Percentiles rank a stretch among this genome's conserved stretches.
Conservation (phyloP, 2,329 filamentous ascomycete genomes). For the Colletotrichum spaethianum region DNA sequence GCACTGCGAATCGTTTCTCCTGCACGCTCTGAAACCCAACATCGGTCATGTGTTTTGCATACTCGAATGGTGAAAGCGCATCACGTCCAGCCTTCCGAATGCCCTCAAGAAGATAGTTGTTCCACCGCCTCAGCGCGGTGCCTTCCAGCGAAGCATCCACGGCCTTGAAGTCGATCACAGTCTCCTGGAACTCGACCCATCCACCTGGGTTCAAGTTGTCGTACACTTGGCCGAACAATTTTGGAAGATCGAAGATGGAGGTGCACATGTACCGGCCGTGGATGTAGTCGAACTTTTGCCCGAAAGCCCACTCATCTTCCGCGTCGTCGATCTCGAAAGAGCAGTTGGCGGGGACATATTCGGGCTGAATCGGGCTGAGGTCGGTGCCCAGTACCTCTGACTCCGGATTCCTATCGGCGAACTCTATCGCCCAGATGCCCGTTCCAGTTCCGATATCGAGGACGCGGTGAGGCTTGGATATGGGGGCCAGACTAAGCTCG, state of each 20-base stretch:
- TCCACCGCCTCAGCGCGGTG: slow-evolving; percentile 51
- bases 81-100: slow-evolving; percentile 55
- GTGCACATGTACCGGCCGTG: slow-evolving; percentile 48
- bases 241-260: slow-evolving; percentile 52
- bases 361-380: slow-evolving; percentile 56
- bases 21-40: slow-evolving; percentile 54
- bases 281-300: slow-evolving; percentile 33
- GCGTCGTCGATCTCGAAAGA: slow-evolving; percentile 57
- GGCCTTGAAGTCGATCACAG: slow-evolving; percentile 80
- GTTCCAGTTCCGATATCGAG: slow-evolving; percentile 48
- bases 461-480: slow-evolving; percentile 29
- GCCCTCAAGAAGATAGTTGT: slow-evolving; percentile 51
- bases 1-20: slow-evolving; percentile 49
- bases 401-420: slow-evolving; percentile 54
- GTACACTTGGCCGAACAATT: slow-evolving; percentile 54
- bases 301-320: slow-evolving; percentile 45
- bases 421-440: slow-evolving; percentile 54
- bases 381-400: slow-evolving; percentile 55
- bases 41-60: slow-evolving; percentile 53
- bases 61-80: slow-evolving; percentile 53
- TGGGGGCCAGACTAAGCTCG: slow-evolving; percentile 21
- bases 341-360: slow-evolving; percentile 55
- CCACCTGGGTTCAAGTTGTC: slow-evolving; percentile 55
- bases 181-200: slow-evolving; percentile 64
- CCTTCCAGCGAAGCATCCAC: slow-evolving; percentile 58